Evolutionary conservation across 208 protist species (phyloP).

Genomic region (Leishmania aethiopica): DNA sequence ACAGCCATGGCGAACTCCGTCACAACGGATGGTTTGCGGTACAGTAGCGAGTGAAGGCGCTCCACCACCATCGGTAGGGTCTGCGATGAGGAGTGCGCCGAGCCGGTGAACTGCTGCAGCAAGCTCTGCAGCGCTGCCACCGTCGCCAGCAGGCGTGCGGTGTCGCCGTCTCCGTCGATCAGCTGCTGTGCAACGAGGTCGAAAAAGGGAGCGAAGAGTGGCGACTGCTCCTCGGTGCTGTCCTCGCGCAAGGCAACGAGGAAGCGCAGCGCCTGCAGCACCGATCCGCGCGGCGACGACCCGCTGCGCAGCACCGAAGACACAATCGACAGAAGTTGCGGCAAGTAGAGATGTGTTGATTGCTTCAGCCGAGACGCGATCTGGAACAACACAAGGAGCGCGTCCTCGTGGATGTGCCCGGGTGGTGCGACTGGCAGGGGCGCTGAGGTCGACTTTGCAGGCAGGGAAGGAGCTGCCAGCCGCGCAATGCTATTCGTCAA

Average conservation of each 20-base stretch:
- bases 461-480: background rate
- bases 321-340: constrained; percentile 30
- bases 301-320: constrained; percentile 33
- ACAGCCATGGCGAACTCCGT: constrained; percentile 71
- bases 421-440: constrained; percentile 24
- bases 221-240: constrained; percentile 55
- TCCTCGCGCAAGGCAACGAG: constrained; percentile 76
- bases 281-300: constrained; percentile 36
- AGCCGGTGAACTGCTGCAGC: constrained; percentile 57
- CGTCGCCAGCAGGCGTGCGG: constrained; percentile 46
- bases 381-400: constrained; percentile 22
- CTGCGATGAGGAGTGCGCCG: constrained; percentile 22
- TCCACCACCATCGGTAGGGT: constrained; percentile 49
- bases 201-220: constrained; percentile 68
- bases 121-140: constrained; percentile 69
- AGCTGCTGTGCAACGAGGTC: constrained; percentile 66
- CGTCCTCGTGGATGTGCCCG: constrained; percentile 23
- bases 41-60: constrained; percentile 71
- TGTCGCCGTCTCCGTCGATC: constrained; percentile 61
- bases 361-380: constrained; percentile 26
- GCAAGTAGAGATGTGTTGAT: constrained; percentile 28
- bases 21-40: constrained; percentile 73
- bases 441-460: constrained; percentile 33
- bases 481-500: constrained; percentile 28
- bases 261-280: constrained; percentile 65